These are phyloP conservation scores for Ensete ventricosum DNA, from an alignment of 176 grass and related monocot genomes.

Conservation along the genomic window DNA sequence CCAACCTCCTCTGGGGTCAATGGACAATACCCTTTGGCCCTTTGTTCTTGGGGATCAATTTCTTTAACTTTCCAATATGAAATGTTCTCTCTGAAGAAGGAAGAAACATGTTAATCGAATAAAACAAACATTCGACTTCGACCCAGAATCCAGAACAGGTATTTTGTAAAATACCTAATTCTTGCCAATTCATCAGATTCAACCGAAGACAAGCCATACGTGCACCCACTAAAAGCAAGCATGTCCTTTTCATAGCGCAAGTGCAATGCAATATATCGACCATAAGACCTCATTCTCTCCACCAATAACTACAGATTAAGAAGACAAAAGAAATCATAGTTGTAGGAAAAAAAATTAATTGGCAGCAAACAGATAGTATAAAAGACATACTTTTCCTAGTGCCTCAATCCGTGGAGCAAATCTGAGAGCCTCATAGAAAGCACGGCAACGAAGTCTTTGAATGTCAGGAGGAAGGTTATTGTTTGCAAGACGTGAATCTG, in stretches of 20 bases:
- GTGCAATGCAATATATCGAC: slow-evolving; percentile 90
- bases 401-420: slow-evolving; percentile 2
- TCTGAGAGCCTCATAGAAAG: slow-evolving; percentile 26
- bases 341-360: background rate
- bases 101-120: background rate
- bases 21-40: slow-evolving; percentile 70
- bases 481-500: slow-evolving; percentile 12
- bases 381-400: slow-evolving; percentile 20
- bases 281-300: slow-evolving; percentile 86
- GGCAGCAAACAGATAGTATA: background rate
- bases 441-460: slow-evolving; percentile 6
- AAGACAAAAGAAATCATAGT: background rate
- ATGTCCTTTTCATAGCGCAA: slow-evolving; percentile 98
- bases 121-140: background rate
- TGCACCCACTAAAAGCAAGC: slow-evolving; percentile 98
- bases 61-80: slow-evolving; percentile 95
- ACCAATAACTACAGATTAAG: slow-evolving; percentile 62
- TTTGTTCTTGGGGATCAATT: slow-evolving; percentile 69
- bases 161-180: slow-evolving; percentile 42
- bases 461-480: background rate
- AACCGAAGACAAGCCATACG: slow-evolving; percentile 66
- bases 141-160: background rate
- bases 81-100: slow-evolving; percentile 65
- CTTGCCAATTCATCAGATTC: slow-evolving; percentile 82
- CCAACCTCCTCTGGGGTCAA: slow-evolving; percentile 90